Conservation (phyloP, 1,139 yeast genomes). For the Yamadazyma triangularis region DNA sequence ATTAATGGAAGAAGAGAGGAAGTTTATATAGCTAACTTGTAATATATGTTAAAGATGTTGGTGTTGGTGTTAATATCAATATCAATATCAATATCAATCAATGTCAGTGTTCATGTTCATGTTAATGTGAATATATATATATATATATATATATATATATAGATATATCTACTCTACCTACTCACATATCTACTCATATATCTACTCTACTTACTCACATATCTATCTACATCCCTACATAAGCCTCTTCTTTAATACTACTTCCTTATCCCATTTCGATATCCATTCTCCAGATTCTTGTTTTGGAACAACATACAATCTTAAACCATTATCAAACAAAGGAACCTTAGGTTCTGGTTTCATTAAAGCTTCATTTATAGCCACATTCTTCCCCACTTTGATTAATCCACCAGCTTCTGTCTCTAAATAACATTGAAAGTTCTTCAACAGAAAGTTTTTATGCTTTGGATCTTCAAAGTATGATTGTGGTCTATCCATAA, state of each 20-base stretch:
- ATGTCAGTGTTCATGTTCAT: too few species aligned
- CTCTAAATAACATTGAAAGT: slow-evolving; percentile 74
- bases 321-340: slow-evolving; percentile 67
- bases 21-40: too few species aligned
- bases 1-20: too few species aligned
- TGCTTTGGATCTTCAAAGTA: slow-evolving; percentile 71
- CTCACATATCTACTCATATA: too few species aligned
- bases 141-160: too few species aligned
- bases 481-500: slow-evolving; percentile 60
- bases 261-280: slow-evolving; percentile 59
- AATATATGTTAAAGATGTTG: too few species aligned
- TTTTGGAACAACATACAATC: slow-evolving; percentile 80
- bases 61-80: too few species aligned
- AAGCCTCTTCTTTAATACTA: slow-evolving; percentile 44
- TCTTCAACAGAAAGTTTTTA: slow-evolving; percentile 51
- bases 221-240: slow-evolving; percentile 2
- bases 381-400: slow-evolving; percentile 75
- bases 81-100: too few species aligned
- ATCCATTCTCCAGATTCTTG: slow-evolving; percentile 63
- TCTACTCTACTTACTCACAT: neutral
- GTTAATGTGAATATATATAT: slow-evolving; percentile 1
- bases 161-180: too few species aligned
- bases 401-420: slow-evolving; percentile 81
- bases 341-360: slow-evolving; percentile 67
- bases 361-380: slow-evolving; percentile 61